These are phyloP conservation scores for Cicer yamashitae DNA, from an alignment of 306 rosid genomes.

Conservation along the genomic window DNA sequence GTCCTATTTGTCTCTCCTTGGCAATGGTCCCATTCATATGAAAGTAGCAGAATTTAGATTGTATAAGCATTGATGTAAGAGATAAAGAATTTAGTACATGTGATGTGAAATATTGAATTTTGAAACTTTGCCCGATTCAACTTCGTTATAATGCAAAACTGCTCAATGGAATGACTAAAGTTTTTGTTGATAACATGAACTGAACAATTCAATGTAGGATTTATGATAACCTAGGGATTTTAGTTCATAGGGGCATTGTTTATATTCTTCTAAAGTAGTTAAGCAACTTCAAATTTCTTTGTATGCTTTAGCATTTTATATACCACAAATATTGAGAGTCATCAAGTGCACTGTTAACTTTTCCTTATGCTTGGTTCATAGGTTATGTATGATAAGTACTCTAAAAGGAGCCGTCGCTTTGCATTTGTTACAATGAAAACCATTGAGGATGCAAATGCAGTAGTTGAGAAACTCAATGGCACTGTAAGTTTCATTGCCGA, in stretches of 20 bases:
- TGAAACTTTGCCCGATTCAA: not conserved
- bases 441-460: slow-evolving; percentile 82
- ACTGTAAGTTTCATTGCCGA: slow-evolving; percentile 60
- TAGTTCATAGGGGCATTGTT: not conserved
- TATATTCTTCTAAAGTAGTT: slow-evolving; percentile 17
- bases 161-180: slow-evolving; percentile 11
- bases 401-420: slow-evolving; percentile 91
- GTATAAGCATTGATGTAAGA: not conserved
- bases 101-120: slow-evolving; percentile 3
- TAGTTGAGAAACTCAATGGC: slow-evolving; percentile 83
- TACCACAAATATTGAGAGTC: not conserved
- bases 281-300: slow-evolving; percentile 18
- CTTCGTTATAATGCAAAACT: slow-evolving; percentile 15
- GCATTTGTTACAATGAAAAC: slow-evolving; percentile 84
- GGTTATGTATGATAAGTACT: slow-evolving; percentile 96
- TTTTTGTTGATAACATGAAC: not conserved
- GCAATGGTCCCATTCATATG: slow-evolving; percentile 3
- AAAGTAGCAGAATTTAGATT: slow-evolving; percentile 26
- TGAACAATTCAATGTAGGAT: slow-evolving; percentile 1
- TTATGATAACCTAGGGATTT: not conserved
- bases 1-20: slow-evolving; percentile 11
- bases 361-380: slow-evolving; percentile 43
- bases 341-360: slow-evolving; percentile 16
- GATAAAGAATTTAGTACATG: not conserved
- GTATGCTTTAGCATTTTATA: not conserved